phyloP scores from a whole-genome alignment of 805 yeast genomes.

The Priceomyces carsonii region DNA sequence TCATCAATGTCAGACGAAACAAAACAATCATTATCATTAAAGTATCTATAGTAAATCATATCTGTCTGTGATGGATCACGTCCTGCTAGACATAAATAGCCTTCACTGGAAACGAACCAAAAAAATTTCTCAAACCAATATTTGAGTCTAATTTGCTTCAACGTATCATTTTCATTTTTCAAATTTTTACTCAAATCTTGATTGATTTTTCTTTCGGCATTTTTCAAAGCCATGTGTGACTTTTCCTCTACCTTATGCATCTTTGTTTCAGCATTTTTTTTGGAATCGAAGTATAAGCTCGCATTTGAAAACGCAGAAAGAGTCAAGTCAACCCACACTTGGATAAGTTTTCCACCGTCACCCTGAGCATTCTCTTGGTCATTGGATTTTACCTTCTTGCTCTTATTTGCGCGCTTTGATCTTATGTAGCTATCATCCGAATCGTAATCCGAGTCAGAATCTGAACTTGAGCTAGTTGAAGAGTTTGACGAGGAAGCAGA shows the following conservation, averaged over 20 bases:
- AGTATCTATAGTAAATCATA: conserved; percentile 74
- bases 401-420: conserved; percentile 10
- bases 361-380: conserved; percentile 6
- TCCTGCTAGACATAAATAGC: conserved; percentile 84
- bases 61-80: conserved; percentile 80
- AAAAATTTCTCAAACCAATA: conserved; percentile 92
- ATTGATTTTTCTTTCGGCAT: conserved; percentile 75
- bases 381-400: conserved; percentile 11
- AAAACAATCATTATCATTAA: conserved; percentile 68
- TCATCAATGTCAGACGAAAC: conserved; percentile 76
- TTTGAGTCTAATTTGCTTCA: conserved; percentile 66
- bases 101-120: conserved; percentile 94
- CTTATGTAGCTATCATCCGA: conserved; percentile 20
- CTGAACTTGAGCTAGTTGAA: conserved; percentile 16
- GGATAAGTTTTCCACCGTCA: too few relatives aligned
- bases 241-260: conserved; percentile 79
- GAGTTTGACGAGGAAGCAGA: conserved; percentile 15
- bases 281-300: conserved; percentile 72
- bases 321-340: conserved; percentile 65
- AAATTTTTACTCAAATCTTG: conserved; percentile 67
- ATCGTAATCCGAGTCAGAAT: conserved; percentile 40
- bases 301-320: conserved; percentile 90
- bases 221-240: conserved; percentile 74
- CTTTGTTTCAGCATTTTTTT: conserved; percentile 73
- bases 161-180: conserved; percentile 49